Conservation (phyloP, 441 rosid genomes). For the Eruca vesicaria region DNA sequence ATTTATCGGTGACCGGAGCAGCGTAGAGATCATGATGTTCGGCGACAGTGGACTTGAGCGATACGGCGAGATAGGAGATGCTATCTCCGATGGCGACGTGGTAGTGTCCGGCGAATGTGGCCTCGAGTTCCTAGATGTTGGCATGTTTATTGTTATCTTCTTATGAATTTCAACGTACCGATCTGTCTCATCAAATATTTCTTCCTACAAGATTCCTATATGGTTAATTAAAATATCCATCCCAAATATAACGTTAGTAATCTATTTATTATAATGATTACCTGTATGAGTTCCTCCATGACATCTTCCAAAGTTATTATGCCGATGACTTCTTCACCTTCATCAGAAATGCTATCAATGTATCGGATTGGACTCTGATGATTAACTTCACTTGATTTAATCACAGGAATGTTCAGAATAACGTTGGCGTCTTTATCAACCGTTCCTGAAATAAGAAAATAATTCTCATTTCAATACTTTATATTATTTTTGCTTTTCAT, state of each 20-base stretch:
- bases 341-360: conserved; percentile 32
- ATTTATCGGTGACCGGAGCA: conserved; percentile 30
- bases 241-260: not conserved
- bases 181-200: conserved; percentile 84
- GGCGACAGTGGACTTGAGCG: conserved; percentile 44
- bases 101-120: conserved; percentile 41
- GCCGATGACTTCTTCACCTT: conserved; percentile 61
- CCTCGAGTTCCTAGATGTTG: conserved; percentile 37
- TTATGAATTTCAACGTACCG: conserved; percentile 50
- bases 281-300: conserved; percentile 87
- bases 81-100: conserved; percentile 29
- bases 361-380: conserved; percentile 28
- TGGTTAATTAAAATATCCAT: not conserved
- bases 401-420: conserved; percentile 29
- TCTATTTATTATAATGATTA: conserved; percentile 7
- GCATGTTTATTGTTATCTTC: conserved; percentile 52
- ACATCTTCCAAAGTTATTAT: conserved; percentile 91
- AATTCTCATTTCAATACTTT: not conserved
- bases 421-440: conserved; percentile 34
- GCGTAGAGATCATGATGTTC: conserved; percentile 20
- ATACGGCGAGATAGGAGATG: conserved; percentile 35
- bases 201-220: conserved; percentile 51
- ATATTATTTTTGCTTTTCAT: no score
- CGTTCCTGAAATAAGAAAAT: conserved; percentile 29
- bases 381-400: conserved; percentile 24